Evolutionary conservation across 192 early-diverging fungal species (phyloP).

Genomic region (Coemansia nantahalensis): DNA sequence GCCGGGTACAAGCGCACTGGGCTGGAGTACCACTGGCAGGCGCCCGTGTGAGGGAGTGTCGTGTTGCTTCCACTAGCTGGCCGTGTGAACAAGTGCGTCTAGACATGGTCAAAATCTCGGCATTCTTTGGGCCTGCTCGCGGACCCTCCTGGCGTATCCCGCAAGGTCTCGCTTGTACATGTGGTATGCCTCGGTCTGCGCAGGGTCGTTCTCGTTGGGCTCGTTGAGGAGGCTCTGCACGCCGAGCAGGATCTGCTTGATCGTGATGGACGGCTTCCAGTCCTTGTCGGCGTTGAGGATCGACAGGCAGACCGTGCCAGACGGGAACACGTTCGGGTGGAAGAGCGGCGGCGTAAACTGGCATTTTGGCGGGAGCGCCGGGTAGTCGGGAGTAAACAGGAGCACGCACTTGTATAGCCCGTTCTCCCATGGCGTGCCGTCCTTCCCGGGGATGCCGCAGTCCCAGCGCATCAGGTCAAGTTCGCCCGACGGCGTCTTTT

Average conservation of each 20-base stretch:
- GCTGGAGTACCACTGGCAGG: constrained; percentile 51
- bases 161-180: constrained; percentile 52
- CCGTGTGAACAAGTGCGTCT: too few relatives aligned
- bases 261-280: constrained; percentile 92
- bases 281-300: constrained; percentile 95
- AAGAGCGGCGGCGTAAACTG: constrained; percentile 79
- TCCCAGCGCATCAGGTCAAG: constrained; percentile 86
- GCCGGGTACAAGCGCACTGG: constrained; percentile 51
- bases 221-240: constrained; percentile 89
- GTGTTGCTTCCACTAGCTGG: neutral
- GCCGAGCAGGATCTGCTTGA: constrained; percentile 96
- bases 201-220: constrained; percentile 89
- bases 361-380: constrained; percentile 84
- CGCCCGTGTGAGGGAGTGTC: constrained; percentile 29
- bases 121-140: constrained; percentile 57
- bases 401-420: constrained; percentile 84
- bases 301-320: constrained; percentile 95
- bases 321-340: constrained; percentile 96
- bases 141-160: constrained; percentile 58
- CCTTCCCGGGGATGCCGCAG: constrained; percentile 72
- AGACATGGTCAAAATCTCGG: constrained; percentile 12
- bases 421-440: constrained; percentile 78
- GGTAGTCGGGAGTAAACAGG: constrained; percentile 86
- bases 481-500: constrained; percentile 75
- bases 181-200: constrained; percentile 52